Evolutionary conservation across 1,284 basidiomycete genomes (phyloP).

Genomic region (Gomphus bonarii): DNA sequence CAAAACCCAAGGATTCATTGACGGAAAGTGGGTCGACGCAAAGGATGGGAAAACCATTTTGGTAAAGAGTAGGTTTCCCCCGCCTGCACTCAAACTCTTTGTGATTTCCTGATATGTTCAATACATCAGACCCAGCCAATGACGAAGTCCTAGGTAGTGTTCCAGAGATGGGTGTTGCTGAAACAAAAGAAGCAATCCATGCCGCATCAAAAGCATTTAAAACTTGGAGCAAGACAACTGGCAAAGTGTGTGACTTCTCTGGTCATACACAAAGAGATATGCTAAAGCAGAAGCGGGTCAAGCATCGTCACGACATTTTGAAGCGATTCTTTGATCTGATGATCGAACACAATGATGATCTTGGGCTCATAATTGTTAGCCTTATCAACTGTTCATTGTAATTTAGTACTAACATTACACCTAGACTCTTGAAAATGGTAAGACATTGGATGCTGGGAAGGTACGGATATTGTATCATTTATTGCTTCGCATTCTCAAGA

Average conservation of each 20-base stretch:
- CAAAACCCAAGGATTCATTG: conserved; percentile 68
- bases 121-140: conserved; percentile 68
- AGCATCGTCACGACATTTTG: conserved; percentile 74
- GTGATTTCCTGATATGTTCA: neutral
- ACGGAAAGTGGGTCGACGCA: conserved; percentile 78
- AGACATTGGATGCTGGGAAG: conserved; percentile 74
- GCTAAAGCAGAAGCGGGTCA: conserved; percentile 2
- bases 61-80: conserved; percentile 57
- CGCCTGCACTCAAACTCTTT: neutral
- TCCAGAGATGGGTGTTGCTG: conserved; percentile 78
- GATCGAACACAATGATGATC: conserved; percentile 72
- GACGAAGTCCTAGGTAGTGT: conserved; percentile 69
- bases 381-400: neutral
- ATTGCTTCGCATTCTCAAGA: neutral
- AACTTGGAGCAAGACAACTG: conserved; percentile 73
- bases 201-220: conserved; percentile 70
- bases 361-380: conserved; percentile 69
- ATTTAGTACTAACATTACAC: conserved; percentile 14
- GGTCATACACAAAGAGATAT: neutral
- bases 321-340: conserved; percentile 66
- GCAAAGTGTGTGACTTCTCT: conserved; percentile 41
- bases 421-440: conserved; percentile 89
- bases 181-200: conserved; percentile 73
- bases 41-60: conserved; percentile 58
- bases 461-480: conserved; percentile 23